A percentile compares a stretch with the other conserved stretches of the same genome.
Evolutionary conservation across 306 rosid species (phyloP).

Genomic region (Citrullus amarus): DNA sequence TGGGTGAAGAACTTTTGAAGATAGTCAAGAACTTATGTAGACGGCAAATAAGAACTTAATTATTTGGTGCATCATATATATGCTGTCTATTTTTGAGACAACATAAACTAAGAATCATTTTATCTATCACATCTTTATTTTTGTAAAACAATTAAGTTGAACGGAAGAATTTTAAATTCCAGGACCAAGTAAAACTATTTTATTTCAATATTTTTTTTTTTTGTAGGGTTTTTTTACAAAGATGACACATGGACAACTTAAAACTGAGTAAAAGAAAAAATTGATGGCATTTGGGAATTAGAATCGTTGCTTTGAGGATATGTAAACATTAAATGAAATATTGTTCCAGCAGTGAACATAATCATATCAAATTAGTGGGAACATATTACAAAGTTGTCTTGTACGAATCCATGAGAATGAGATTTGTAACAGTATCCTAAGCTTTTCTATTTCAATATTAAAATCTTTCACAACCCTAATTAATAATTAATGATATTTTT

Average conservation of each 20-base stretch:
- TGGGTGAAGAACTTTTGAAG: background rate
- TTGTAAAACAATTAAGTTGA: background rate
- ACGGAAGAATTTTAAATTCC: background rate
- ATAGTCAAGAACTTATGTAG: background rate
- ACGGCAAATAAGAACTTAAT: background rate
- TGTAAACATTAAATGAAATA: background rate
- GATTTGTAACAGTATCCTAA: background rate
- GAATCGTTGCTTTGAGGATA: constrained; percentile 4
- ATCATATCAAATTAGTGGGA: constrained; percentile 10
- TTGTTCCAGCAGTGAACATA: background rate
- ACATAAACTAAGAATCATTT: background rate
- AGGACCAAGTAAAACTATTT: background rate
- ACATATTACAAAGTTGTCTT: constrained; percentile 6
- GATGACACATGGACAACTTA: background rate
- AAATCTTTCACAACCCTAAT: background rate
- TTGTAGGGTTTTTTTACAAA: background rate
- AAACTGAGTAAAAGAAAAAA: background rate
- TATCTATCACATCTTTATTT: background rate
- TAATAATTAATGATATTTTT: background rate
- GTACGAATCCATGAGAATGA: constrained; percentile 4
- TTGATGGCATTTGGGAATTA: background rate
- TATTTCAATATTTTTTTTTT: background rate
- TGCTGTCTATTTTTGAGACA: background rate
- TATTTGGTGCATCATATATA: background rate
- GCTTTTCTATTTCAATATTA: background rate